Evolutionary conservation across 83 land plant genomes (phyloP), one percentile per base, ranked within the genome.

Genomic region (Diphasiastrum complanatum): DNA sequence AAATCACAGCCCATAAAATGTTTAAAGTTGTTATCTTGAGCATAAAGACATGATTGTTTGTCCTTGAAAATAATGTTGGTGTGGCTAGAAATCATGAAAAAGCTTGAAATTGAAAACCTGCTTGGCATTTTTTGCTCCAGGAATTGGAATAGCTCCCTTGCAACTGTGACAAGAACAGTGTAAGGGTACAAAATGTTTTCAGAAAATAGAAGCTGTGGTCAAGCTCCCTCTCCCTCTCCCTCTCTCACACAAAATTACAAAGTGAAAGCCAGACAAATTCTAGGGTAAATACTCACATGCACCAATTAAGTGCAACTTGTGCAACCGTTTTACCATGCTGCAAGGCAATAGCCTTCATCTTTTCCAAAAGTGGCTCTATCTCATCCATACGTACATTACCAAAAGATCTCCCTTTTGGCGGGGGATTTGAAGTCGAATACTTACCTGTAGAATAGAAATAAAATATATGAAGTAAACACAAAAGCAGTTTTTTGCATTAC

Each of bases 61-160:
- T n/a, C n/a, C n/a, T n/a, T n/a, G n/a, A n/a, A n/a, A n/a, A n/a
- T n/a, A n/a, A n/a, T n/a, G n/a, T n/a, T n/a, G n/a, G n/a, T n/a
- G n/a, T n/a, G n/a, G n/a, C n/a, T n/a, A n/a, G n/a, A n/a, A n/a
- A n/a, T n/a, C n/a, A n/a, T n/a, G n/a, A n/a, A n/a, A n/a, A n/a
- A n/a, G n/a, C n/a, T n/a, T n/a, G n/a, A n/a, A n/a, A n/a, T n/a
- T n/a, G n/a, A n/a, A n/a, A n/a, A 61, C 64, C 64, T 61, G 64
- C 25, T 61, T 61, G 33, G 25, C 64, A 61, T 61, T 61, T 45
- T 61, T 61, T 2, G 64, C 64, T 22, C 64, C 64, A 2, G 64
- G 64, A 40, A 61, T 61, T 12, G 64, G 64, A 43, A 61, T 61
- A n/a, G 64, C 26, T 5, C 64, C 64, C 28, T 61, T 61, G 64